Conservation (phyloP, 768 basidiomycete species). For the Chalciporus piperatus region DNA sequence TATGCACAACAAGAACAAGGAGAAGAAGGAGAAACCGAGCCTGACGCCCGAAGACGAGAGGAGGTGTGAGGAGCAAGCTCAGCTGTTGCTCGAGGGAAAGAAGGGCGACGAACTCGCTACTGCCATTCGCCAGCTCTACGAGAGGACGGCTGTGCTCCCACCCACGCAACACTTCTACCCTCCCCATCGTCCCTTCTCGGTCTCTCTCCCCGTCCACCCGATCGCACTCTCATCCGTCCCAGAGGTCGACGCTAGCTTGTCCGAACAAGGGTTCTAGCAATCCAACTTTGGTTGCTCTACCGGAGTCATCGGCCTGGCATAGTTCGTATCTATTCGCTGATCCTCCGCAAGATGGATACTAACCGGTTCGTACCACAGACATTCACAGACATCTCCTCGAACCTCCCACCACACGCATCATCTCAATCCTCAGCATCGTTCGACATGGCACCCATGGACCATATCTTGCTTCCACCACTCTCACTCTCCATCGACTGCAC, state of each 20-base stretch:
- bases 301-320: slow-evolving; percentile 7
- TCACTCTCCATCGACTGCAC: too few relatives aligned
- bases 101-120: slow-evolving; percentile 66
- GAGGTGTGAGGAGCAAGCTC: slow-evolving; percentile 53
- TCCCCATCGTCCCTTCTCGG: slow-evolving; percentile 59
- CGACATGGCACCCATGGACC: slow-evolving; percentile 27
- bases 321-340: slow-evolving; percentile 6
- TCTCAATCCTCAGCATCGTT: slow-evolving; percentile 9
- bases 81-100: slow-evolving; percentile 62
- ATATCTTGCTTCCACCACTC: slow-evolving; percentile 20
- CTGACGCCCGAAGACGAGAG: slow-evolving; percentile 27
- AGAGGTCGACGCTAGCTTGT: slow-evolving; percentile 46
- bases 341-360: background rate
- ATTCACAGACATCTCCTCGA: slow-evolving; percentile 25
- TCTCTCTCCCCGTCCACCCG: slow-evolving; percentile 50
- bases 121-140: slow-evolving; percentile 55
- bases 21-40: slow-evolving; percentile 31
- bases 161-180: slow-evolving; percentile 28
- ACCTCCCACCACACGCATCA: slow-evolving; percentile 20
- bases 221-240: slow-evolving; percentile 46
- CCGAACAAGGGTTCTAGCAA: slow-evolving; percentile 41
- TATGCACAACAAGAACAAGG: slow-evolving; percentile 47
- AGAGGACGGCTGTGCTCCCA: slow-evolving; percentile 1
- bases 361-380: slow-evolving; percentile 9
- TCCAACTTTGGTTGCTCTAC: slow-evolving; percentile 26